phyloP scores from a whole-genome alignment of 2,329 filamentous ascomycete species.

The Exophiala alcalophila region DNA sequence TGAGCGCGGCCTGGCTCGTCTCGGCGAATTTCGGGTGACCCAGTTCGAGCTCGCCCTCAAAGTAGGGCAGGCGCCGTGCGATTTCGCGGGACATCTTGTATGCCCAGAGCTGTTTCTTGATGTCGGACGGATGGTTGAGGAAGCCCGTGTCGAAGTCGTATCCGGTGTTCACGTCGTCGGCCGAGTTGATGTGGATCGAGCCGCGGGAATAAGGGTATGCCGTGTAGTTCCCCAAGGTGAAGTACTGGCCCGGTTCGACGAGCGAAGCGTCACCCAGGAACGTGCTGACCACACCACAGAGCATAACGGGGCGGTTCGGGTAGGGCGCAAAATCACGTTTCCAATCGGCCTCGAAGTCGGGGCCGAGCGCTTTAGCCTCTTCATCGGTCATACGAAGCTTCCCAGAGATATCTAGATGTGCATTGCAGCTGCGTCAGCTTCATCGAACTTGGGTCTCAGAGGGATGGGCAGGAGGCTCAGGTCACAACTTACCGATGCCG shows the following conservation, averaged over 20 bases:
- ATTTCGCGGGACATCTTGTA: conserved; percentile 67
- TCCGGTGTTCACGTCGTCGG: conserved; percentile 39
- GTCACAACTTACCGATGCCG: no score
- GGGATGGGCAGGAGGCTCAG: no score
- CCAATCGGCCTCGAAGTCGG: conserved; percentile 54
- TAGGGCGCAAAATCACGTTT: conserved; percentile 51
- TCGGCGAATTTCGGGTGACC: conserved; percentile 40
- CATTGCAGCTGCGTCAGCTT: no score
- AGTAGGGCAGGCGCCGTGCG: conserved; percentile 54
- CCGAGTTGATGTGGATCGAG: conserved; percentile 55
- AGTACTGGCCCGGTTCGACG: conserved; percentile 48
- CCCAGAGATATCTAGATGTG: conserved; percentile 14
- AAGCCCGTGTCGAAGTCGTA: conserved; percentile 58
- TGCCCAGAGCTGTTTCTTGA: conserved; percentile 58
- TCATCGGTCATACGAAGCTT: neutral
- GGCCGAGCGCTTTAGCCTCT: conserved; percentile 40
- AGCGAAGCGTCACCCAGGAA: conserved; percentile 14
- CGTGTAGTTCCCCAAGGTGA: conserved; percentile 54
- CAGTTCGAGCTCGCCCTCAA: conserved; percentile 41
- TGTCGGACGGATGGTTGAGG: conserved; percentile 54
- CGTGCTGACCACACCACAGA: conserved; percentile 1
- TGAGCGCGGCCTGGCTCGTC: conserved; percentile 45
- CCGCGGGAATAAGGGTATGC: conserved; percentile 62
- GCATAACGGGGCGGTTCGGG: conserved; percentile 26
- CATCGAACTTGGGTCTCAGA: no score